Conservation (phyloP, 1,139 yeast species). For the Scheffersomyces illinoinensis region DNA sequence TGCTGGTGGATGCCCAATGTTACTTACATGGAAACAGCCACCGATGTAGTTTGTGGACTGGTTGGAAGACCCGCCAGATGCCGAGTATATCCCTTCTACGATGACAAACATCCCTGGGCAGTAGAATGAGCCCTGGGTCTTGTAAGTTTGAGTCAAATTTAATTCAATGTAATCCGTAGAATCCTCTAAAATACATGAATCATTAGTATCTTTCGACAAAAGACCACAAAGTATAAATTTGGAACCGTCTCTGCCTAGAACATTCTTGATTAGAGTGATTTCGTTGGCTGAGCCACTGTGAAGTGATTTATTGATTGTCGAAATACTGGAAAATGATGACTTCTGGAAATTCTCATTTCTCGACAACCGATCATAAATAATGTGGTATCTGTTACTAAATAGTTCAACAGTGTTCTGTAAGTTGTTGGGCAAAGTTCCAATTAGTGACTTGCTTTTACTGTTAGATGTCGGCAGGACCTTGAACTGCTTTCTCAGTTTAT, state of each 20-base stretch:
- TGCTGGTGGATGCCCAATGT: constrained; percentile 86
- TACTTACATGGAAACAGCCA: constrained; percentile 68
- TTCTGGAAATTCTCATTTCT: constrained; percentile 76
- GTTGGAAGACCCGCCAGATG: constrained; percentile 48
- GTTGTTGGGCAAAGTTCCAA: constrained; percentile 17
- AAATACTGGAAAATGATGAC: constrained; percentile 41
- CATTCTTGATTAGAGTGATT: constrained; percentile 76
- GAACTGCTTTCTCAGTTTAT: constrained; percentile 66
- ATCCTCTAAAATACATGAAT: constrained; percentile 78
- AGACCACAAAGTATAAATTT: constrained; percentile 80
- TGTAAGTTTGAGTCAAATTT: constrained; percentile 63
- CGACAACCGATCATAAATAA: constrained; percentile 67
- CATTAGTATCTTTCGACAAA: constrained; percentile 61
- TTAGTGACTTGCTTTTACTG: constrained; percentile 3
- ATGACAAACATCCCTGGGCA: constrained; percentile 79
- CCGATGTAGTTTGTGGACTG: constrained; percentile 33
- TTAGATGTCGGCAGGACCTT: constrained; percentile 27
- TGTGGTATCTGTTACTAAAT: constrained; percentile 50
- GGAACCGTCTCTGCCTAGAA: constrained; percentile 80
- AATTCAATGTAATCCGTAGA: constrained; percentile 75
- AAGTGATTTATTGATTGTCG: constrained; percentile 32
- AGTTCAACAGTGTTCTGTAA: constrained; percentile 26
- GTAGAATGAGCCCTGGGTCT: constrained; percentile 69
- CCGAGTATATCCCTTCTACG: constrained; percentile 83
- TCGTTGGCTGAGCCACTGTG: constrained; percentile 37